Conservation (phyloP, 1,284 basidiomycete genomes). For the Fistulinella staudtii region DNA sequence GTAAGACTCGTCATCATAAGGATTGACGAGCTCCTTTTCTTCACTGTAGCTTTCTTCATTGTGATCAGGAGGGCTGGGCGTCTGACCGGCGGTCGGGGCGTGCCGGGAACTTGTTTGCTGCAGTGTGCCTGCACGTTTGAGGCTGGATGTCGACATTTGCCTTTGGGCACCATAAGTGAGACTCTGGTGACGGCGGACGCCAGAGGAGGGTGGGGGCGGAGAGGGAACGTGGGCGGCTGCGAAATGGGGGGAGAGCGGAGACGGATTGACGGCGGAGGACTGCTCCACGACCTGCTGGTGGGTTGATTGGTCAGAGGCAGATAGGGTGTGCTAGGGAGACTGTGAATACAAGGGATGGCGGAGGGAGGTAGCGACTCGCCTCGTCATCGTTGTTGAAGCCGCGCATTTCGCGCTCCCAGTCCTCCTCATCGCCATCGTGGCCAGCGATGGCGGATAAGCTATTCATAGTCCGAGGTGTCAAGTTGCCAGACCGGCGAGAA, state of each 20-base stretch:
- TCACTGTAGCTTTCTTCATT: slow-evolving; percentile 55
- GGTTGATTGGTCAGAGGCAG: slow-evolving; percentile 37
- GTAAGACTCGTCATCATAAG: slow-evolving; percentile 59
- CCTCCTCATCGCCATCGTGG: slow-evolving; percentile 79
- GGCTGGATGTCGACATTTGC: slow-evolving; percentile 44
- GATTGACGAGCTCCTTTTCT: slow-evolving; percentile 47
- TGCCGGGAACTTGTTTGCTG: slow-evolving; percentile 44
- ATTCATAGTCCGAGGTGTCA: slow-evolving; percentile 71
- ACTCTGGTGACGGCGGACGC: slow-evolving; percentile 73
- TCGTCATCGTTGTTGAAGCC: slow-evolving; percentile 60
- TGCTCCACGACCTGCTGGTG: slow-evolving; percentile 53
- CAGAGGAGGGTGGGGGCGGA: slow-evolving; percentile 62
- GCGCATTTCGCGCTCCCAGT: slow-evolving; percentile 69
- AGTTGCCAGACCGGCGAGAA: slow-evolving; percentile 52
- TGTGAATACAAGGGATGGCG: slow-evolving; percentile 5
- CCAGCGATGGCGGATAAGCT: slow-evolving; percentile 77
- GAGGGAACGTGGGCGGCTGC: slow-evolving; percentile 52
- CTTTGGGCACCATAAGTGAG: slow-evolving; percentile 63
- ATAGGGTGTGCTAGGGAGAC: slow-evolving; percentile 24
- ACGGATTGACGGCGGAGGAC: slow-evolving; percentile 38
- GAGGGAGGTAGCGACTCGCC: slow-evolving; percentile 35
- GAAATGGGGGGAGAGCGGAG: slow-evolving; percentile 63
- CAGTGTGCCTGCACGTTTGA: slow-evolving; percentile 73
- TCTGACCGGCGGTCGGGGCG: slow-evolving; percentile 34
- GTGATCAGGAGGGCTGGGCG: slow-evolving; percentile 44